Percentiles rank a stretch among this genome's conserved stretches.
Evolutionary conservation across 257 asterid genomes (phyloP).

Genomic region (Solanum ahanhuiri): DNA sequence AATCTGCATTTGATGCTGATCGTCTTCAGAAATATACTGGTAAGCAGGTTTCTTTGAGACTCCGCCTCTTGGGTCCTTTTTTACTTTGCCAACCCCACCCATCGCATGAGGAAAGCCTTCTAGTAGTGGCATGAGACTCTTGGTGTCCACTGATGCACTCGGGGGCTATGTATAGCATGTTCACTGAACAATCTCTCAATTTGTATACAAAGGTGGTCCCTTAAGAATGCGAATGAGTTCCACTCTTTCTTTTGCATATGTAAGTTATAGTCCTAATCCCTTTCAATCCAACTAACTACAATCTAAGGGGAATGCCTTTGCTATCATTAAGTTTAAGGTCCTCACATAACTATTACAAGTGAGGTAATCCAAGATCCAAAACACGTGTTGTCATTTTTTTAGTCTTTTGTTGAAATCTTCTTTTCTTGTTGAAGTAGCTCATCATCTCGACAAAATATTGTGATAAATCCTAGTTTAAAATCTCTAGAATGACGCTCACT

Average conservation of each 20-base stretch:
- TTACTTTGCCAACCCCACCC: not conserved
- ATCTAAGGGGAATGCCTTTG: not conserved
- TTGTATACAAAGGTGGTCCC: not conserved
- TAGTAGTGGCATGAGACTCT: not conserved
- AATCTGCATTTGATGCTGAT: constrained; percentile 83
- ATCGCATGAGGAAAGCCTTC: not conserved
- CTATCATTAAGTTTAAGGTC: not conserved
- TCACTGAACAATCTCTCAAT: not conserved
- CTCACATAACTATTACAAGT: not conserved
- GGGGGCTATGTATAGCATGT: not conserved
- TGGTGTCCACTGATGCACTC: not conserved
- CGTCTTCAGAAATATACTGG: constrained; percentile 91
- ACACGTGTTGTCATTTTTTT: not conserved
- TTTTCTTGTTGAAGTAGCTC: not conserved
- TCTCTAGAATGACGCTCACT: not conserved
- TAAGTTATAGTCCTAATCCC: not conserved
- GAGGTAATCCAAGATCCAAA: not conserved
- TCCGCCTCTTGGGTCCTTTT: not conserved
- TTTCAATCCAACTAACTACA: not conserved
- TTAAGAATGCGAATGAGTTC: not conserved
- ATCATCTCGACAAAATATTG: not conserved
- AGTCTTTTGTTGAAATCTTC: not conserved
- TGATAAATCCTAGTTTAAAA: not conserved
- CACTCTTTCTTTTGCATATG: not conserved
- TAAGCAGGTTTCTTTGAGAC: constrained; percentile 7